Conservation (phyloP, 441 rosid genomes). For the Omphalea diandra region DNA sequence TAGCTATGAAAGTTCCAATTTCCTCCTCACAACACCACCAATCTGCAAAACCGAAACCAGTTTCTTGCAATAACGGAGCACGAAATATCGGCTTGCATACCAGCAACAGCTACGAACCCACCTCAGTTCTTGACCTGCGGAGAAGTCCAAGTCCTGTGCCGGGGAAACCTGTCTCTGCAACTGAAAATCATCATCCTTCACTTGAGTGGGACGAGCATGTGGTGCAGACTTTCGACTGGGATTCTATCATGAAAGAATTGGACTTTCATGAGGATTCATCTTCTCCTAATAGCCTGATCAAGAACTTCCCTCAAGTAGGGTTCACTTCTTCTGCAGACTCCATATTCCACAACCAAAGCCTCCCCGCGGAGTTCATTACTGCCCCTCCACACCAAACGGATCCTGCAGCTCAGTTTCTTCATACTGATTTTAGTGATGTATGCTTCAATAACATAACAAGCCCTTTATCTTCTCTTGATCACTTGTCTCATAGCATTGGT, state of each 20-base stretch:
- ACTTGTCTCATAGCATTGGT: conserved; percentile 24
- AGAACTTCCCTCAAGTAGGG: conserved; percentile 23
- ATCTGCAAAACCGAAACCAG: conserved; percentile 34
- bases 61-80: conserved; percentile 23
- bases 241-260: conserved; percentile 75
- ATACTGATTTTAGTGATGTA: conserved; percentile 39
- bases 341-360: conserved; percentile 34
- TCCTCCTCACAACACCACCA: conserved; percentile 31
- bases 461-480: conserved; percentile 25
- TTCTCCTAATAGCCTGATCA: conserved; percentile 30
- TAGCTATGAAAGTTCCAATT: conserved; percentile 62
- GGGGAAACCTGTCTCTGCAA: conserved; percentile 27
- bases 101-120: conserved; percentile 55
- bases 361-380: conserved; percentile 40
- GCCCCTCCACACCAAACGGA: conserved; percentile 31
- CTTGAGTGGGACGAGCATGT: conserved; percentile 69
- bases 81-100: conserved; percentile 23
- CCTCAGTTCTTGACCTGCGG: conserved; percentile 76
- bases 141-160: conserved; percentile 48
- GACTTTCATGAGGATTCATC: conserved; percentile 68
- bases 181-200: conserved; percentile 30
- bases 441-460: conserved; percentile 21
- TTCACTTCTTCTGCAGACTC: conserved; percentile 33
- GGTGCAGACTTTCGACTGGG: conserved; percentile 82
- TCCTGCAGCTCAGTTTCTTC: conserved; percentile 25